These are phyloP conservation scores for Dendrobium officinale DNA, from an alignment of 106 monocot genomes.

Conservation along the genomic window DNA sequence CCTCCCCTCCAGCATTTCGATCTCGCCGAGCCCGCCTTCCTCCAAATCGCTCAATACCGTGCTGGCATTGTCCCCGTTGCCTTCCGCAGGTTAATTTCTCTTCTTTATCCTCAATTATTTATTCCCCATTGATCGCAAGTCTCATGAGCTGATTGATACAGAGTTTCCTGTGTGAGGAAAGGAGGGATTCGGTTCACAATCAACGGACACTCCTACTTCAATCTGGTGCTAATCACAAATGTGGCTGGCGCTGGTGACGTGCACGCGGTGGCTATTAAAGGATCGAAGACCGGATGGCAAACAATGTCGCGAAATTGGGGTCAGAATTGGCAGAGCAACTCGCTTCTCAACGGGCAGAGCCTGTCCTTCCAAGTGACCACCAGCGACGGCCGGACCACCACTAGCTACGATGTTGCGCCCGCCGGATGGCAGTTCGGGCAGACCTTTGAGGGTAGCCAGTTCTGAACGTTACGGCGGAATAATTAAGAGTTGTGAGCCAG, in stretches of 20 bases:
- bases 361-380: conserved; percentile 77
- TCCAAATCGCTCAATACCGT: conserved; percentile 39
- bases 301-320: conserved; percentile 80
- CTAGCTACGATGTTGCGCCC: conserved; percentile 45
- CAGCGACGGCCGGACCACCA: conserved; percentile 55
- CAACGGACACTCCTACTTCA: conserved; percentile 80
- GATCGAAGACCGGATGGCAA: conserved; percentile 54
- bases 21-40: conserved; percentile 47
- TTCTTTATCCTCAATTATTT: neutral
- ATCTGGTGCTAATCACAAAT: conserved; percentile 65
- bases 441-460: conserved; percentile 43
- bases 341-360: conserved; percentile 54
- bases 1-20: conserved; percentile 56
- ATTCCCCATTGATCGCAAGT: too few relatives aligned
- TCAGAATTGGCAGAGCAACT: conserved; percentile 87
- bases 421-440: conserved; percentile 72
- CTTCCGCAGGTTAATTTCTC: conserved; percentile 22
- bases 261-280: conserved; percentile 52
- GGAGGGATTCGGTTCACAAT: conserved; percentile 67
- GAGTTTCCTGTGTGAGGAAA: conserved; percentile 60
- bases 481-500: neutral
- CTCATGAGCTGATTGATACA: neutral
- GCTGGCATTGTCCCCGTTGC: conserved; percentile 45
- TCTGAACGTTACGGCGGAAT: neutral
- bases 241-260: conserved; percentile 73